Base-by-base conservation (phyloP, 2,329 filamentous ascomycete genomes). In the Boeremia exigua region DNA sequence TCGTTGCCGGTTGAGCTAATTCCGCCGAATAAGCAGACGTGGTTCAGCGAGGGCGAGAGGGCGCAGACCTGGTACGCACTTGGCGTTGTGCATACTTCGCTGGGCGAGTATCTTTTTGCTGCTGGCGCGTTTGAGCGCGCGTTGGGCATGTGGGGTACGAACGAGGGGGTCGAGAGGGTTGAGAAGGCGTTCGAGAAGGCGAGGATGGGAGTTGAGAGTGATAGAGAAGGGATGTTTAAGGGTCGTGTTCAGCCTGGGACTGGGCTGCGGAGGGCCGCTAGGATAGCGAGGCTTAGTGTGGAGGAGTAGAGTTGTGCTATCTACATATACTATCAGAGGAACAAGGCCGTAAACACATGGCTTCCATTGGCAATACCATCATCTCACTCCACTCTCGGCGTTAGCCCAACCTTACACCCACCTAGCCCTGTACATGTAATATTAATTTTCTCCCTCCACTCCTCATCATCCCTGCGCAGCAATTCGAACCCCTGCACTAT, bases 121-220 rank as follows among this genome's bases (percentile, higher is more conserved):
- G 70, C 70, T 2, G 72, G 71, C 0, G 71, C 72, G 45, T 58
- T 73, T 50, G 72, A 75, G 50, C 57, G 72, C 6, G 69, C 70
- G 45, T 9, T 63, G 39, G 59, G 61, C 14, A 39, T 71, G 39
- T 61, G 59, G 59, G 58, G 56, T 1, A 39, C 48, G 11, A 48
- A 47, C 0, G 62, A 59, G 1, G 48, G 57, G 7, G 49, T 54
- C 14, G 49, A 50, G 19, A 64, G 58, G 45, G 65, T 70, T 2
- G 62, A 66, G 34, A 32, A 47, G 15, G 57, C 62, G 34, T 75
- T 75, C 62, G 65, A 57, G 33, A 63, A 60, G 57, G 67, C 68
- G 11, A 60, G 72, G 43, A 54, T 62, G 40, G 60, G 61, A 6
- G 69, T 75, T 48, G 67, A 75, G 63, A 61, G 60, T 6, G 64